Conservation (phyloP, 2,329 filamentous ascomycete genomes). For the Lecanicillium sp. region DNA sequence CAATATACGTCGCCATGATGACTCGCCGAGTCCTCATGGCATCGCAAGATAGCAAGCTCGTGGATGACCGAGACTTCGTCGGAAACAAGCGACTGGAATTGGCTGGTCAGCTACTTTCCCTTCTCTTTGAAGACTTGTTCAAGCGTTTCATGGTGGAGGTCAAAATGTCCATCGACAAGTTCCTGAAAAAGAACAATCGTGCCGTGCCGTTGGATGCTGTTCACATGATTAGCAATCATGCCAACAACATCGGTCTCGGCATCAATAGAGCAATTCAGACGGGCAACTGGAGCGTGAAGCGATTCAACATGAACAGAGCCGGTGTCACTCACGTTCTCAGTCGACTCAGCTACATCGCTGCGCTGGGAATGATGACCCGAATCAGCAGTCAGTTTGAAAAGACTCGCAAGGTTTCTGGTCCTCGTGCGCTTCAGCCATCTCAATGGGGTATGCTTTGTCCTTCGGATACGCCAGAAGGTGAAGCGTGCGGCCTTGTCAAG, state of each 20-base stretch:
- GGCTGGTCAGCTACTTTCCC: slow-evolving; percentile 85
- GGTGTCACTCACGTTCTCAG: slow-evolving; percentile 96
- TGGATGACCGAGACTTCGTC: slow-evolving; percentile 95
- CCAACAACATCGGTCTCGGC: slow-evolving; percentile 80
- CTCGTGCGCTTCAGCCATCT: slow-evolving; percentile 89
- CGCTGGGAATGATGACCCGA: slow-evolving; percentile 98
- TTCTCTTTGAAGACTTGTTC: slow-evolving; percentile 96
- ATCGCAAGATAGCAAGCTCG: slow-evolving; percentile 76
- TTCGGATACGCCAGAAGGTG: slow-evolving; percentile 95
- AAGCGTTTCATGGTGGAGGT: slow-evolving; percentile 88
- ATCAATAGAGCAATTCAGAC: slow-evolving; percentile 96
- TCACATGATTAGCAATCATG: slow-evolving; percentile 74
- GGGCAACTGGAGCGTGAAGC: slow-evolving; percentile 95
- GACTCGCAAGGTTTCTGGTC: slow-evolving; percentile 91
- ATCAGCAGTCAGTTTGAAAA: slow-evolving; percentile 99
- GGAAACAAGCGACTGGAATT: slow-evolving; percentile 95
- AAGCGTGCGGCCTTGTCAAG: slow-evolving; percentile 96
- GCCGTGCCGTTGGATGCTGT: slow-evolving; percentile 83
- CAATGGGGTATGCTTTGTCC: slow-evolving; percentile 98
- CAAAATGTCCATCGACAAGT: slow-evolving; percentile 91
- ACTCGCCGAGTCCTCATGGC: slow-evolving; percentile 93
- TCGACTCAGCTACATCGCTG: slow-evolving; percentile 90
- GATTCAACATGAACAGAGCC: slow-evolving; percentile 97
- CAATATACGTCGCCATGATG: slow-evolving; percentile 95
- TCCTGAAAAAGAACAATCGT: slow-evolving; percentile 85